Percentiles rank a stretch among this genome's conserved stretches.
Evolutionary conservation across 805 yeast genomes (phyloP).

Genomic region (Saturnispora hagleri): DNA sequence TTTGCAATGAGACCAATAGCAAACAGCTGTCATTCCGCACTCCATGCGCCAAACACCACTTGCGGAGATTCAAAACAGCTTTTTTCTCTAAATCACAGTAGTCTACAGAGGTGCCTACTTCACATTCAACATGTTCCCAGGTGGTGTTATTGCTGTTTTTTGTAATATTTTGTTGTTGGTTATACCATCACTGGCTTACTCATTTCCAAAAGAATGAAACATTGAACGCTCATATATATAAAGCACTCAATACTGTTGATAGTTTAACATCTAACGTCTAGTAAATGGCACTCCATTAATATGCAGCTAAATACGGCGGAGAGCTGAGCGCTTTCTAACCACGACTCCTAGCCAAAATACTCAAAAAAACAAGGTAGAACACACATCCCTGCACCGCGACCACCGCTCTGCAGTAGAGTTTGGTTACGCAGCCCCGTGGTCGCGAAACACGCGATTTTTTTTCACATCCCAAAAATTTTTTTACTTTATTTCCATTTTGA

Average conservation of each 20-base stretch:
- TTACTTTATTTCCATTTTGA: not conserved
- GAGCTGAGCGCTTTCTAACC: too few species aligned
- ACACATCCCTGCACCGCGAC: too few species aligned
- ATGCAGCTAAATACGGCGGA: too few species aligned
- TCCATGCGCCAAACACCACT: not conserved
- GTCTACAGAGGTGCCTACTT: not conserved
- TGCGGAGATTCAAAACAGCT: not conserved
- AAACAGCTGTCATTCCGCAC: not conserved
- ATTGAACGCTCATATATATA: constrained; percentile 16
- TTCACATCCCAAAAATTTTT: constrained; percentile 3
- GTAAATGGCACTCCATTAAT: too few species aligned
- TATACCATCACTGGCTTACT: constrained; percentile 23
- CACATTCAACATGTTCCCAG: constrained; percentile 41
- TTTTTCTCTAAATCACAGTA: not conserved
- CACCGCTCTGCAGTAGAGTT: not conserved
- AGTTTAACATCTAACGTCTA: too few species aligned
- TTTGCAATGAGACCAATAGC: not conserved
- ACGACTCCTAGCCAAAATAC: too few species aligned
- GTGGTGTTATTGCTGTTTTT: constrained; percentile 59
- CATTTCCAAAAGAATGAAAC: constrained; percentile 27
- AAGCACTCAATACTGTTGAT: not conserved
- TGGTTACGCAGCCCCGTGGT: not conserved
- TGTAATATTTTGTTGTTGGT: constrained; percentile 39
- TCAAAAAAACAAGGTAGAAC: too few species aligned
- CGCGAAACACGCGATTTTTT: not conserved